These are phyloP conservation scores for Nemania serpens DNA, from an alignment of 2,329 filamentous ascomycete species.

Conservation along the genomic window DNA sequence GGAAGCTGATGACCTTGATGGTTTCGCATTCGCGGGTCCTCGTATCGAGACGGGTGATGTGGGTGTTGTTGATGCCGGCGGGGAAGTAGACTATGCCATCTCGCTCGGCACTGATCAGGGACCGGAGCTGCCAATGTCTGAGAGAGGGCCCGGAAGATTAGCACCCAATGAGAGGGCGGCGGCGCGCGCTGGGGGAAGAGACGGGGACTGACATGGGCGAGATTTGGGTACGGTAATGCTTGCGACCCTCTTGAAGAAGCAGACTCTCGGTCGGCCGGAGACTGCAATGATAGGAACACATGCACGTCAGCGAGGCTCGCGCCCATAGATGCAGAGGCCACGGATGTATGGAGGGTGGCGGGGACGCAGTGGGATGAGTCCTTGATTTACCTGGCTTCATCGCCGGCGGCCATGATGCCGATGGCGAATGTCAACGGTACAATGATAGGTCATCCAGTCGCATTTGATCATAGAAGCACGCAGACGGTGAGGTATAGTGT, in stretches of 20 bases:
- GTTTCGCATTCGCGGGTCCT: constrained; percentile 72
- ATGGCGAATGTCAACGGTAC: constrained; percentile 33
- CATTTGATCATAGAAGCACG: too few species aligned
- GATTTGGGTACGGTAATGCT: constrained; percentile 70
- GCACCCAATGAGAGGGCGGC: constrained; percentile 7
- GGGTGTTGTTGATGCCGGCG: constrained; percentile 67
- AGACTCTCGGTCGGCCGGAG: constrained; percentile 69
- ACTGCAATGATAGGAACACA: constrained; percentile 46
- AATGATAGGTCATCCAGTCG: constrained; percentile 38
- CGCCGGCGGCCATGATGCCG: constrained; percentile 59
- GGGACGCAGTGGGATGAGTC: neutral
- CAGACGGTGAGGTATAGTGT: too few species aligned
- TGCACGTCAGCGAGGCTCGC: constrained; percentile 13
- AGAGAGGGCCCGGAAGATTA: constrained; percentile 10
- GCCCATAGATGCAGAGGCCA: neutral
- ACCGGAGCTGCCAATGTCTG: constrained; percentile 87
- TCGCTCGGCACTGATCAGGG: constrained; percentile 82
- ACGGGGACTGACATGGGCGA: constrained; percentile 61
- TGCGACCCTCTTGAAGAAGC: constrained; percentile 63
- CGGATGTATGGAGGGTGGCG: neutral
- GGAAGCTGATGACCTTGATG: constrained; percentile 72
- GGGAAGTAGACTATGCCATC: constrained; percentile 84
- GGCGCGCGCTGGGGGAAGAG: neutral
- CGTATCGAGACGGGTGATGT: constrained; percentile 71
- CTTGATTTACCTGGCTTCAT: constrained; percentile 53